Percentiles rank a stretch among this genome's conserved stretches.
phyloP scores from a whole-genome alignment of 306 rosid species.

The Lagenaria siceraria region DNA sequence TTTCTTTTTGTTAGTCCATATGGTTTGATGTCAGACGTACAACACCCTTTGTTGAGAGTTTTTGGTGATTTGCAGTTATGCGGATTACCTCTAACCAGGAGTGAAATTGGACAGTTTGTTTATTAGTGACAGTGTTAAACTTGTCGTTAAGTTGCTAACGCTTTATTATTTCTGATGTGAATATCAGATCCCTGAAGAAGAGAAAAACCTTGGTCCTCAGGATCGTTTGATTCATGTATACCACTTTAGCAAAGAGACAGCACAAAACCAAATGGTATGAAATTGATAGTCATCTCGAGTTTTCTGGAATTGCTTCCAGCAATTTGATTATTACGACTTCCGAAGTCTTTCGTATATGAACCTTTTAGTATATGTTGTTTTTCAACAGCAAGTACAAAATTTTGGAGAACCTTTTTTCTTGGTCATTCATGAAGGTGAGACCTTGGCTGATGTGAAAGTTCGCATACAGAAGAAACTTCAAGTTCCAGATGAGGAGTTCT shows the following conservation, averaged over 20 bases:
- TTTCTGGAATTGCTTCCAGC: neutral
- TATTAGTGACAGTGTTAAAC: neutral
- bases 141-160: neutral
- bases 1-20: neutral
- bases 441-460: conserved; percentile 67
- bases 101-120: neutral
- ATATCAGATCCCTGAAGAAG: conserved; percentile 74
- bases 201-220: conserved; percentile 55
- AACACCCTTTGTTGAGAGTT: neutral
- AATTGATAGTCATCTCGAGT: neutral
- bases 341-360: neutral
- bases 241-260: conserved; percentile 67
- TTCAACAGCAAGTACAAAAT: conserved; percentile 69
- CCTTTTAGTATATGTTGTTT: neutral
- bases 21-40: neutral
- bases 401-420: conserved; percentile 92
- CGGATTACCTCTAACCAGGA: neutral
- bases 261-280: conserved; percentile 60
- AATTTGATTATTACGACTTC: neutral
- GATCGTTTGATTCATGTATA: conserved; percentile 86
- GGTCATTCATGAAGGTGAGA: conserved; percentile 71
- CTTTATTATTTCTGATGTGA: neutral
- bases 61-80: neutral
- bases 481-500: conserved; percentile 77
- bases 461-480: conserved; percentile 78